These are phyloP conservation scores for Rhizoctonia solani DNA, from an alignment of 1,284 basidiomycete species.

Conservation along the genomic window DNA sequence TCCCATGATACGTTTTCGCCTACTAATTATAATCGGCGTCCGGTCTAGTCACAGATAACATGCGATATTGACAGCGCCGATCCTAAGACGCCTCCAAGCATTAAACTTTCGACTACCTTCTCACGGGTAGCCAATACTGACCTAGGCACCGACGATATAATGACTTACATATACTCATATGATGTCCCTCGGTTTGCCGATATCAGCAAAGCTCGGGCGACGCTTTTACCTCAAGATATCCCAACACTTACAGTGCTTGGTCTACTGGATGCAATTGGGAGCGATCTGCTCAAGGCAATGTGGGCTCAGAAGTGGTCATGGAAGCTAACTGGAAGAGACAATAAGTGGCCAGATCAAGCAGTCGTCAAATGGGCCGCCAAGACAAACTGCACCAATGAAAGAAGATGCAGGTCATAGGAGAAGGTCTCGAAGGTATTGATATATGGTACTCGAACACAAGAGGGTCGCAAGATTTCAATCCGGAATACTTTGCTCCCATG, in stretches of 20 bases:
- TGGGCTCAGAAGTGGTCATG: slow-evolving; percentile 31
- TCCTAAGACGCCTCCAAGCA: not conserved
- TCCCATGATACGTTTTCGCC: not conserved
- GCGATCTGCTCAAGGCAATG: slow-evolving; percentile 20
- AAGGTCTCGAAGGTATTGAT: slow-evolving; percentile 11
- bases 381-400: not conserved
- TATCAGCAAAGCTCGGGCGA: slow-evolving; percentile 11
- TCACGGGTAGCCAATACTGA: slow-evolving; percentile 33
- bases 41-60: slow-evolving; percentile 15
- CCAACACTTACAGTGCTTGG: slow-evolving; percentile 26
- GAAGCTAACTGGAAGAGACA: slow-evolving; percentile 18
- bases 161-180: slow-evolving; percentile 32
- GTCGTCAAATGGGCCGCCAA: slow-evolving; percentile 20
- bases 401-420: not conserved
- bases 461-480: slow-evolving; percentile 16
- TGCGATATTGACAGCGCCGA: not conserved
- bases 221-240: not conserved
- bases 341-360: slow-evolving; percentile 27
- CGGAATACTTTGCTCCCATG: slow-evolving; percentile 13
- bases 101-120: slow-evolving; percentile 30
- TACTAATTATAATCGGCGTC: not conserved
- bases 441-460: slow-evolving; percentile 28
- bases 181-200: slow-evolving; percentile 5
- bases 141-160: slow-evolving; percentile 25
- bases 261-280: slow-evolving; percentile 25